Evolutionary conservation across 148 eudicot genomes (phyloP).

Genomic region (Diospyros kaki): DNA sequence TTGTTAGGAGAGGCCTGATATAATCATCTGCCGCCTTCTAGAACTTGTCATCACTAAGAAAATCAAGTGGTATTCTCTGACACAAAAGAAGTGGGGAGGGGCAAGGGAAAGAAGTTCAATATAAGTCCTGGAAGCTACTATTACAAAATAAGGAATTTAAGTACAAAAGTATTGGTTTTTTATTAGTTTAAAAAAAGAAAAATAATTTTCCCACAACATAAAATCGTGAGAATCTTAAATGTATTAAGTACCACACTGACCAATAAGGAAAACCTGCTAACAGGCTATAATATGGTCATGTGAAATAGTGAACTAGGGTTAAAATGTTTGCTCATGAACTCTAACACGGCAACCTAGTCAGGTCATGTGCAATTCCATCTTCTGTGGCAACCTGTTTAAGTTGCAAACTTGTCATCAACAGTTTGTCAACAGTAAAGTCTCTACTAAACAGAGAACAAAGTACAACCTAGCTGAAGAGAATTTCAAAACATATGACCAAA

Average conservation of each 20-base stretch:
- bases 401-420: background rate
- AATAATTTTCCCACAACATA: too few relatives aligned
- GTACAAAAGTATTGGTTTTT: too few relatives aligned
- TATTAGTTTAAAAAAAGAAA: too few relatives aligned
- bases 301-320: background rate
- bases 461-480: too few relatives aligned
- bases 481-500: too few relatives aligned
- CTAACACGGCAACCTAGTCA: too few relatives aligned
- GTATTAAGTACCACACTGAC: too few relatives aligned
- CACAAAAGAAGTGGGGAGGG: background rate
- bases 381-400: background rate
- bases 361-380: background rate
- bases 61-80: slow-evolving; percentile 97
- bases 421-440: background rate
- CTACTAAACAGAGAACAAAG: background rate
- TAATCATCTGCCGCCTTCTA: slow-evolving; percentile 73
- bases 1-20: slow-evolving; percentile 77
- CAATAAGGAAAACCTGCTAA: too few relatives aligned
- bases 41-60: slow-evolving; percentile 74
- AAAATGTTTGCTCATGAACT: background rate
- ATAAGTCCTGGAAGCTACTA: background rate
- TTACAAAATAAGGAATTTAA: background rate
- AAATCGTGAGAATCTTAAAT: too few relatives aligned
- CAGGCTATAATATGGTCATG: too few relatives aligned
- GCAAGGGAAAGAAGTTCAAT: background rate